Evolutionary conservation across 2,329 filamentous ascomycete species (phyloP).

Genomic region (Trichoderma koningiopsis): DNA sequence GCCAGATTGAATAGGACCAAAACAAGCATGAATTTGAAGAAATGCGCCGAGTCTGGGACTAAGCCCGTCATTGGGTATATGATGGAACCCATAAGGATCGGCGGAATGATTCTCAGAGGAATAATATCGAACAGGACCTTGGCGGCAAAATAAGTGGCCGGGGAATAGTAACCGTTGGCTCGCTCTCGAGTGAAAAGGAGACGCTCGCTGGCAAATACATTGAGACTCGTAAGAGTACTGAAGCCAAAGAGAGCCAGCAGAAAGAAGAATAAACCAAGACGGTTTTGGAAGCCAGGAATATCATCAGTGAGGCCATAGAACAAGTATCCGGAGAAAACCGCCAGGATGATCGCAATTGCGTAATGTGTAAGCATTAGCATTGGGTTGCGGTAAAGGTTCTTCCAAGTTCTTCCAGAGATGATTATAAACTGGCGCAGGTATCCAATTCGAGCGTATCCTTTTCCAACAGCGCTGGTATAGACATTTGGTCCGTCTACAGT

Average conservation of each 20-base stretch:
- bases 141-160: conserved; percentile 88
- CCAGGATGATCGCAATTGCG: conserved; percentile 91
- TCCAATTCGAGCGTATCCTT: conserved; percentile 80
- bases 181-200: conserved; percentile 90
- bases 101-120: conserved; percentile 89
- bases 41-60: conserved; percentile 77
- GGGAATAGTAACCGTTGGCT: conserved; percentile 95
- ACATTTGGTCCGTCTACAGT: conserved; percentile 50
- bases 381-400: conserved; percentile 94
- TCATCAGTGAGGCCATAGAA: conserved; percentile 97
- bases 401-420: conserved; percentile 89
- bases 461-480: conserved; percentile 64
- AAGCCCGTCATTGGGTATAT: conserved; percentile 98
- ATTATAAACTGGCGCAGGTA: conserved; percentile 83
- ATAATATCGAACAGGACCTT: conserved; percentile 99
- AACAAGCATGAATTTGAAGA: conserved; percentile 88
- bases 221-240: conserved; percentile 90
- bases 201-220: conserved; percentile 88
- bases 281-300: conserved; percentile 96
- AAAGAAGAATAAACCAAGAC: conserved; percentile 97
- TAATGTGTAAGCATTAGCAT: conserved; percentile 99
- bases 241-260: conserved; percentile 94
- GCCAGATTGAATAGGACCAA: conserved; percentile 95
- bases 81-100: conserved; percentile 92
- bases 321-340: conserved; percentile 89